Base-by-base conservation (phyloP, 768 basidiomycete genomes). In the Sutorius australiensis region DNA sequence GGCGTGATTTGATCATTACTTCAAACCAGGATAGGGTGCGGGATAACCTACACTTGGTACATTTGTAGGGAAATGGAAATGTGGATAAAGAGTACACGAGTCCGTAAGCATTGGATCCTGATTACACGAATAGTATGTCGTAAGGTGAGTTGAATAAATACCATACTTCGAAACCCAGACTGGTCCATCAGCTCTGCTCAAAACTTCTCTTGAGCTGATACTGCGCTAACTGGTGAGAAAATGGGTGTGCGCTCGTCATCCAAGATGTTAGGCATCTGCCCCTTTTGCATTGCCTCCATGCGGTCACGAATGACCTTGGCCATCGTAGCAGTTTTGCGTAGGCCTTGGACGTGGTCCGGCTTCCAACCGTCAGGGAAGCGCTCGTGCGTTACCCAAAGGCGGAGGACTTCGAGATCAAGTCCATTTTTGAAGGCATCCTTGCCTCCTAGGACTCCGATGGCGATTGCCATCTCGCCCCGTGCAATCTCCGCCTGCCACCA, bases 401-500 rank as follows among this genome's bases (percentile, higher is more conserved):
- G 67, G 39, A 84, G 64, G 67, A 75, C 76, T 32, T 77, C 73
- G 2, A 77, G 65, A 0, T 77, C 77, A 13, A 80, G 63, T 0
- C 81, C 81, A 0, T 68, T 60, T 55, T 73, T 76, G 31, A 53
- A 65, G 2, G 66, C 70, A 5, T 66, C 65, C 31, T 63, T 71
- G 28, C 68, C 69, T 2, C 70, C 68, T 21, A 67, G 47, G 16
- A 86, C 75, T 1, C 80, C 82, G 6, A 85, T 70, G 3, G 84
- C 80, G 48, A 86, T 75, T 0, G 78, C 81, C 74, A 86, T 81
- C 65, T 87, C 85, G 8, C 83, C 83, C 14, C 83, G 75, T 3
- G 84, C 85, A 48, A 86, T 77, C 67, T 84, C 82, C 0, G 76
- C 76, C 53, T 82, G 81, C 24, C 80, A 44, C 21, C 59, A 36